Evolutionary conservation across 257 asterid genomes (phyloP).

Genomic region (Haberlea rhodopensis): DNA sequence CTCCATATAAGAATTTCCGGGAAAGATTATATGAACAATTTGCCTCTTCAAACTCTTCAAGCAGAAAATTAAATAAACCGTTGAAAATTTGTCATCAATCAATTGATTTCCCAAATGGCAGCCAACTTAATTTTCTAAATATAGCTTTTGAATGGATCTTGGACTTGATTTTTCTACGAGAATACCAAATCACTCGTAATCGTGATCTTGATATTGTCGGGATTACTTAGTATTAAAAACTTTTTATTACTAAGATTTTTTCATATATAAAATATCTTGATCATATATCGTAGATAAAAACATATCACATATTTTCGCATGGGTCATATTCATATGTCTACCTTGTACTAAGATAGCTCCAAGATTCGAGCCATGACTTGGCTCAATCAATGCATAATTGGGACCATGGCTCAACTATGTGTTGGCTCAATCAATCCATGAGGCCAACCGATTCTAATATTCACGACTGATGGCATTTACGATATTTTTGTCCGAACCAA

Average conservation of each 20-base stretch:
- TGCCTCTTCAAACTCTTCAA: not conserved
- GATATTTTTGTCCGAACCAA: not conserved
- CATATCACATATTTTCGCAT: no score
- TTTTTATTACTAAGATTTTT: not conserved
- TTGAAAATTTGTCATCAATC: constrained; percentile 23
- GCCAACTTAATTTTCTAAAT: constrained; percentile 30
- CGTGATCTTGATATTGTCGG: constrained; percentile 4
- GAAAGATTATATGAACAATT: not conserved
- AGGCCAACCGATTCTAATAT: not conserved
- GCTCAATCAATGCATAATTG: constrained; percentile 37
- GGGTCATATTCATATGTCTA: constrained; percentile 27
- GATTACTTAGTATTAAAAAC: no score
- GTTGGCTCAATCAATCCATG: constrained; percentile 35
- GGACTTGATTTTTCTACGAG: constrained; percentile 27
- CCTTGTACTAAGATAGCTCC: no score
- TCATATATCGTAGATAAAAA: no score
- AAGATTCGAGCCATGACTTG: constrained; percentile 31
- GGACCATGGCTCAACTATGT: constrained; percentile 33
- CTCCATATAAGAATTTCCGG: no score
- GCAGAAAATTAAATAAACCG: not conserved
- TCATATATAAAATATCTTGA: no score
- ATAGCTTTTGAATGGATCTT: constrained; percentile 33
- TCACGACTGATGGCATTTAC: constrained; percentile 26
- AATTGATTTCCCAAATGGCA: constrained; percentile 29
- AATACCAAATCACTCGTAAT: constrained; percentile 22